Evolutionary conservation across 108 stramenopile species (phyloP).

Genomic region (Parmales sp.): DNA sequence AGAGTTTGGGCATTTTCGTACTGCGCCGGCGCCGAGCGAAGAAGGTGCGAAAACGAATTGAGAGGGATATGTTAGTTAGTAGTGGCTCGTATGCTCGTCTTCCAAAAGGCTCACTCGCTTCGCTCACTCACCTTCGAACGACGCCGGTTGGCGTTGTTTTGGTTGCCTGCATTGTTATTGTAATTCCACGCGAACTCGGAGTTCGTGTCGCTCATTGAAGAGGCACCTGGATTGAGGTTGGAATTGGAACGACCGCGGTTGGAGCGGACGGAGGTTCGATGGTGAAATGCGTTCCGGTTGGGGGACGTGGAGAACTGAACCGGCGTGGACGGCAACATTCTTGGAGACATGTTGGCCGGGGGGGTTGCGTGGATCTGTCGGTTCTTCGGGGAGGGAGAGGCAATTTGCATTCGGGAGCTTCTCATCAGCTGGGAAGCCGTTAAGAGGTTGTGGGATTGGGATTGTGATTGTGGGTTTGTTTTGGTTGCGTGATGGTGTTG

Average conservation of each 20-base stretch:
- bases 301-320: too few species aligned
- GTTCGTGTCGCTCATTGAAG: too few species aligned
- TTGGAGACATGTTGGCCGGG: too few species aligned
- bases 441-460: neutral
- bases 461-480: neutral
- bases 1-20: too few species aligned
- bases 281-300: too few species aligned
- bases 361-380: neutral
- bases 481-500: neutral
- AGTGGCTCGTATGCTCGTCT: neutral
- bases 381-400: neutral
- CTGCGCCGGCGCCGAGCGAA: too few species aligned
- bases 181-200: too few species aligned
- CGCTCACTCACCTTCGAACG: neutral
- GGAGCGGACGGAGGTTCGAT: too few species aligned
- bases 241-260: too few species aligned
- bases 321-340: too few species aligned
- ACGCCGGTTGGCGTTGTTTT: neutral
- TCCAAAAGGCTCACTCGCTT: neutral
- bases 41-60: too few species aligned
- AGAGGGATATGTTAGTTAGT: neutral
- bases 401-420: neutral
- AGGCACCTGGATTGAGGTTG: too few species aligned
- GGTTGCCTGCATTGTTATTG: neutral
- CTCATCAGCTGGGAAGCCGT: neutral